Evolutionary conservation across 2,329 filamentous ascomycete species (phyloP).

Genomic region (Cadophora luteo-olivacea): DNA sequence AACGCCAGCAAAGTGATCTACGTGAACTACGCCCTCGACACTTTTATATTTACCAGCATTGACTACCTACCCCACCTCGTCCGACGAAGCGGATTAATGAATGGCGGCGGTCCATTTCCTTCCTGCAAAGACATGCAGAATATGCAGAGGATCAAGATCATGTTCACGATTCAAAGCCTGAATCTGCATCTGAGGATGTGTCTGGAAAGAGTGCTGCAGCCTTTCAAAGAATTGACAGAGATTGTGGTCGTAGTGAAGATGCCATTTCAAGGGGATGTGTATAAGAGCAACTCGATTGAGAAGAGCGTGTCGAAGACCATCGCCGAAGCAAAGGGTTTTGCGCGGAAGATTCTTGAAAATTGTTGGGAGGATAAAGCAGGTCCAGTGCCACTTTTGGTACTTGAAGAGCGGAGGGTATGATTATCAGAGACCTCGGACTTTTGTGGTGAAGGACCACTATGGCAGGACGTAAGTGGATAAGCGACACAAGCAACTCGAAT

Average conservation of each 20-base stretch:
- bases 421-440: no score
- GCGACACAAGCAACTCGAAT: no score
- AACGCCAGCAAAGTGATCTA: not conserved
- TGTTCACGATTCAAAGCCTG: not conserved
- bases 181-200: slow-evolving; percentile 1
- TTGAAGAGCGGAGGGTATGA: no score
- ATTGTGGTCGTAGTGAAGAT: not conserved
- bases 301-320: not conserved
- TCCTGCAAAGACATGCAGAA: not conserved
- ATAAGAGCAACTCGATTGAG: slow-evolving; percentile 1
- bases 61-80: not conserved
- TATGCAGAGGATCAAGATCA: not conserved
- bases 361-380: no score
- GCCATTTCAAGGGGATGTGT: not conserved
- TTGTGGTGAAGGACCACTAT: no score
- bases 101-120: not conserved
- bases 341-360: not conserved
- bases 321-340: not conserved
- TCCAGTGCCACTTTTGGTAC: no score
- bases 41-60: not conserved
- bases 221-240: not conserved
- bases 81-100: not conserved
- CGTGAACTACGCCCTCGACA: not conserved
- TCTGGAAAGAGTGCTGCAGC: not conserved
- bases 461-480: no score